Base-by-base conservation (phyloP, 2,329 filamentous ascomycete species). In the Cladophialophora chaetospira region DNA sequence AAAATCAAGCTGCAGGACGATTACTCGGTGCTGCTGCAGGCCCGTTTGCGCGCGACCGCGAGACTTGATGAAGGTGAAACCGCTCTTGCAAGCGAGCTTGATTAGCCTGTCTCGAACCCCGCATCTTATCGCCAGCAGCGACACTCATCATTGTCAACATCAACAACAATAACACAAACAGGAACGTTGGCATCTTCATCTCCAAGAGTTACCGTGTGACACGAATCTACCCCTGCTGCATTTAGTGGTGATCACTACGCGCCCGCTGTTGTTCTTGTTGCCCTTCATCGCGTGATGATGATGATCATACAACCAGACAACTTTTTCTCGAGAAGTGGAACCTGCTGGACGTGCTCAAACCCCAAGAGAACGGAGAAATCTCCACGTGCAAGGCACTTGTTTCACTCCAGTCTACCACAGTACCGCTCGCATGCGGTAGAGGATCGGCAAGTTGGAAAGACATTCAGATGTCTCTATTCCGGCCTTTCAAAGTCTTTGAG, bases 331-430 rank as follows among this genome's bases (percentile, higher is more conserved):
- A n/a, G n/a, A n/a, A n/a, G n/a, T n/a, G n/a, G n/a, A n/a, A n/a
- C n/a, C n/a, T n/a, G n/a, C n/a, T n/a, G 11, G n/a, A n/a, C 15
- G 36, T 11, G 21, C 28, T 28, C n/a, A 17, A 31, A 33, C 8
- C 38, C 25, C 8, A 43, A 43, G 21, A 21, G 17, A 51, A 51
- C 35, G 15, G 35, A 28, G 48, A 31, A 28, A n/a, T 31, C 25
- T 29, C 48, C 35, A 40, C 48, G 48, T 51, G 48, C n/a, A 28
- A 31, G 35, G 36, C 48, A 40, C 48, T 51, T 51, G 48, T 51
- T 31, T 51, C 48, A 51, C 48, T 31, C n/a, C 35, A 42, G 26
- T 40, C 28, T 43, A n/a, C n/a, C n/a, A n/a, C n/a, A n/a, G n/a
- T 42, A 28, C 25, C 21, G 21, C 33, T 15, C 35, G 31, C 8